Base-by-base conservation (phyloP, 768 basidiomycete genomes). In the Agaricus sinodeliciosus region DNA sequence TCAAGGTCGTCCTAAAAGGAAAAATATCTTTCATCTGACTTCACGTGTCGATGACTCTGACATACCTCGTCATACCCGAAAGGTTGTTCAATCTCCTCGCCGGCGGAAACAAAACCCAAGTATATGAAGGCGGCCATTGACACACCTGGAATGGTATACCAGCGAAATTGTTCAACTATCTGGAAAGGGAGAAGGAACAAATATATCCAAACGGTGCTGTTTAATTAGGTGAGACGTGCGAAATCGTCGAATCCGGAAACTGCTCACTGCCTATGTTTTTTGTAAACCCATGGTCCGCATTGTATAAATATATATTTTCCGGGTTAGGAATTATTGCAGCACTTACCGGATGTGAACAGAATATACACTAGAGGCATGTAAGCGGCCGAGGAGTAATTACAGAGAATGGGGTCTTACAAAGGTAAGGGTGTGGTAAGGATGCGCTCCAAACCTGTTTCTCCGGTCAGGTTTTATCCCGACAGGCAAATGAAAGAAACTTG, bases 161-260 rank as follows among this genome's bases (percentile, higher is more conserved):
- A 87, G 9, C 68, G 71, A 58, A 87, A 82, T 31, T 76, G 74
- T 41, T 69, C 69, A 47, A 84, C 77, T 6, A 87, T 73, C 64
- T 90, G 86, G 75, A 90, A 87, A 1, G 86, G 87, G 1, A 90
- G 71, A 65, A 85, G 82, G 71, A 88, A 85, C 2, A 87, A 75
- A 64, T 87, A 90, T 19, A 84, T 62, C 84, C 81, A 85, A 35
- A 85, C 80, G 37, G 81, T 84, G 61, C 81, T 76, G 43, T 13
- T 31, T 11, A 31, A 31, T 35, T 34, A 47, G 42, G 42, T 26
- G 54, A n/a, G 39, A 37, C 31, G 51, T 6, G 19, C 15, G 9
- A 18, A 25, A 16, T 16, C 16, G 34, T 27, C 18, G 36, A 27
- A 27, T 31, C 26, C n/a, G 34, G 40, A 13, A n/a, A 25, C 16